Evolutionary conservation across 805 yeast species (phyloP).

Genomic region (Blastobotrys mokoenaii): DNA sequence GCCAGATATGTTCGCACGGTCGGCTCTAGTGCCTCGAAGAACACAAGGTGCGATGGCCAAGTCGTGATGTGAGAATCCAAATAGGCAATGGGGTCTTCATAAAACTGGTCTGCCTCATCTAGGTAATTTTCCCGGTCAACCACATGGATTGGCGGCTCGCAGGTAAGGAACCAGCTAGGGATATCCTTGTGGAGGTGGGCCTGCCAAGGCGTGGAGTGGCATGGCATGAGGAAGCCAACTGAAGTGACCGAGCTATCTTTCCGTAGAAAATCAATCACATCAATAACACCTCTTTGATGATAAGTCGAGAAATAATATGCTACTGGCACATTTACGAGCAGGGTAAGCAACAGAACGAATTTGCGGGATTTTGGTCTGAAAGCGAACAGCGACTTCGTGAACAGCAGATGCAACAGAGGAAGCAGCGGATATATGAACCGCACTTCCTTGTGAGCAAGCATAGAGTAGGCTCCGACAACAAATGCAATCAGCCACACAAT

Average conservation of each 20-base stretch:
- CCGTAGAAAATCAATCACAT: constrained; percentile 49
- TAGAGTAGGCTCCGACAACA: constrained; percentile 51
- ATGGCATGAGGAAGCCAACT: constrained; percentile 84
- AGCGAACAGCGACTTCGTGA: constrained; percentile 34
- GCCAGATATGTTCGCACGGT: constrained; percentile 35
- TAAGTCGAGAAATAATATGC: constrained; percentile 49
- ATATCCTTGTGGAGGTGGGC: constrained; percentile 62
- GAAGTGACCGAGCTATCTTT: constrained; percentile 34
- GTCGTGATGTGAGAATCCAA: constrained; percentile 33
- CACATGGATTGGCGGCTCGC: constrained; percentile 75
- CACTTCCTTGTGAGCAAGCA: constrained; percentile 79
- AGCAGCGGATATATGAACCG: constrained; percentile 80
- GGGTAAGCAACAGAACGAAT: constrained; percentile 14
- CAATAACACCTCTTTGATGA: constrained; percentile 83
- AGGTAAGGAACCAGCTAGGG: constrained; percentile 68
- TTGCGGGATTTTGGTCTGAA: constrained; percentile 6
- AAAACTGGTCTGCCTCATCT: constrained; percentile 85
- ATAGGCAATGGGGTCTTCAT: constrained; percentile 54
- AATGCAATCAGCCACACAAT: constrained; percentile 29
- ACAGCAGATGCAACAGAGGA: constrained; percentile 55
- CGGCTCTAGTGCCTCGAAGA: constrained; percentile 57
- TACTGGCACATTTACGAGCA: constrained; percentile 34
- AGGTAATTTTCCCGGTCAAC: constrained; percentile 41
- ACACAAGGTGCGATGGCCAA: constrained; percentile 70
- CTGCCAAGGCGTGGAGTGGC: constrained; percentile 97